phyloP scores from a whole-genome alignment of 805 yeast genomes.

The Starmerella roubikii region DNA sequence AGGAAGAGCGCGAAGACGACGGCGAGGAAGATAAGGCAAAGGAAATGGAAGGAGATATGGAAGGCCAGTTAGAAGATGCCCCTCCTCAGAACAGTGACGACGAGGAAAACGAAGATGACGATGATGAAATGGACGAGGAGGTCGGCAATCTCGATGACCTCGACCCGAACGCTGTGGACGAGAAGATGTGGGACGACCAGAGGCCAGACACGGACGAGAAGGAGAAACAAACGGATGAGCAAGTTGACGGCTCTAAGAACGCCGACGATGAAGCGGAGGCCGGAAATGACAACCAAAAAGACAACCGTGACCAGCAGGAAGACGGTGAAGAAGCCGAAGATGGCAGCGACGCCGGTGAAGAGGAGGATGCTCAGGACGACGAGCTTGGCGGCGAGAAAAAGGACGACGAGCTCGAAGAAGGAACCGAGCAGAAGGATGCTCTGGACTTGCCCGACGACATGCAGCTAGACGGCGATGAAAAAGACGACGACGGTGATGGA shows the following conservation, averaged over 20 bases:
- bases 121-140: conserved; percentile 75
- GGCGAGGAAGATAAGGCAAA: conserved; percentile 81
- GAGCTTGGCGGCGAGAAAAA: conserved; percentile 40
- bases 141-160: conserved; percentile 77
- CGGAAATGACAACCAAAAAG: conserved; percentile 59
- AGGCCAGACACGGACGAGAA: conserved; percentile 48
- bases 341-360: conserved; percentile 53
- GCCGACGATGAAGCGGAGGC: conserved; percentile 39
- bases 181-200: conserved; percentile 96
- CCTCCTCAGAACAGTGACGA: conserved; percentile 44
- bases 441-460: conserved; percentile 86
- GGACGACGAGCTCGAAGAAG: conserved; percentile 49
- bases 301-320: conserved; percentile 20
- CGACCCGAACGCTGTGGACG: conserved; percentile 92
- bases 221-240: conserved; percentile 69
- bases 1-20: conserved; percentile 27
- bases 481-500: conserved; percentile 29
- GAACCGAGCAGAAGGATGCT: conserved; percentile 73
- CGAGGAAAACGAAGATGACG: conserved; percentile 39
- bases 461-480: conserved; percentile 60
- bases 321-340: conserved; percentile 21
- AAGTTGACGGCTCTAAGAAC: conserved; percentile 28
- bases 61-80: conserved; percentile 74
- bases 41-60: conserved; percentile 94
- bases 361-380: conserved; percentile 40